These are phyloP conservation scores for Chlamydomonas incerta DNA, from an alignment of 139 green algal genomes.

Conservation along the genomic window DNA sequence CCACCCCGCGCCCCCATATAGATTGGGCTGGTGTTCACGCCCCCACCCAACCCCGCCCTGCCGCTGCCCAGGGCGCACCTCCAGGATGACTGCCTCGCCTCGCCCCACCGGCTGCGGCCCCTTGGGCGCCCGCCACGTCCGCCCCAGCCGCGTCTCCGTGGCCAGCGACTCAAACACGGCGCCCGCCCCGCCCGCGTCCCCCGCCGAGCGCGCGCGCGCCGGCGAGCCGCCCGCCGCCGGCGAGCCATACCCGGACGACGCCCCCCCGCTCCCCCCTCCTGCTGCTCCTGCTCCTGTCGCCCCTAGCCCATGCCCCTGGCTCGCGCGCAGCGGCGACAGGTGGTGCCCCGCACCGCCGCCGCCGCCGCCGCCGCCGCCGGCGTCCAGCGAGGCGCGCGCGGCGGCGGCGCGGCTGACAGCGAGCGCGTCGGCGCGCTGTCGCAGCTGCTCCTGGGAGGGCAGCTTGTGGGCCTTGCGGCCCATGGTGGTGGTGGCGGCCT, in stretches of 20 bases:
- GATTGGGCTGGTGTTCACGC: too few relatives aligned
- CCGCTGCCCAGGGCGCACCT: not conserved
- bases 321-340: not conserved
- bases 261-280: not conserved
- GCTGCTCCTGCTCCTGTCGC: not conserved
- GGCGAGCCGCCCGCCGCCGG: not conserved
- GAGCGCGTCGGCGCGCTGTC: slow-evolving; percentile 24
- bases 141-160: slow-evolving; percentile 18
- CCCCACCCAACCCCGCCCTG: too few relatives aligned
- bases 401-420: not conserved
- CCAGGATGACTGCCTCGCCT: slow-evolving; percentile 61
- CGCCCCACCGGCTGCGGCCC: slow-evolving; percentile 40
- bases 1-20: too few relatives aligned
- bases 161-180: slow-evolving; percentile 9
- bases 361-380: not conserved
- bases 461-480: slow-evolving; percentile 23
- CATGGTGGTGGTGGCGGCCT: slow-evolving; percentile 14
- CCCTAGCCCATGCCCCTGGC: not conserved
- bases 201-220: slow-evolving; percentile 9
- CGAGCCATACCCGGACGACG: too few relatives aligned
- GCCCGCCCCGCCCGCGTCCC: not conserved
- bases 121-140: not conserved
- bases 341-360: not conserved
- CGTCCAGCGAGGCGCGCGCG: not conserved
- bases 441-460: slow-evolving; percentile 24